Evolutionary conservation across 306 rosid species (phyloP), one percentile per base, ranked within the genome.

Genomic region (Lablab purpureus): DNA sequence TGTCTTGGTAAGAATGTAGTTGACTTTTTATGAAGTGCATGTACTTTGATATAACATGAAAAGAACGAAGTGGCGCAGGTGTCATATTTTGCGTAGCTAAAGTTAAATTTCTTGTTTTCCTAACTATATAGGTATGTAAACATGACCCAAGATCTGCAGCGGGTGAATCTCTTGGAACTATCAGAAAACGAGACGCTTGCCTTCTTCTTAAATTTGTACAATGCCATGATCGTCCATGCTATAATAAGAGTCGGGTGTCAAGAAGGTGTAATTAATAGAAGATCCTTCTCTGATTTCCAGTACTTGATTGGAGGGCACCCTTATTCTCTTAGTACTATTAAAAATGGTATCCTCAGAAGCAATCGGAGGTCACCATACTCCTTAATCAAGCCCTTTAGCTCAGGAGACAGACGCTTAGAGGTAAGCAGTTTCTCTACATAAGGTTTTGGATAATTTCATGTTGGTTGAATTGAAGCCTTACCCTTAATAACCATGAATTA

Each of bases 161-260:
- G 99, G 27, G 71, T 90, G 79, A 81, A 91, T 85, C 89, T 92
- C 6, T 32, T 50, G 46, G 91, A 88, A 37, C 90, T 95, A 76
- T 84, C 93, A 5, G 83, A 79, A 46, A 81, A 88, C 40, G 97
- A 93, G 87, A 91, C 82, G 76, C 87, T 92, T 17, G 91, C 99
- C 10, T 88, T 91, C 84, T 95, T 92, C 89, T 60, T 95, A 76
- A 92, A 95, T 86, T 74, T 95, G 81, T 89, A 90, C 81, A 95
- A 95, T 85, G 97, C 98, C 34, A 95, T 95, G 96, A 91, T 90
- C 15, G 80, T 95, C 73, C 97, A 95, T 84, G 98, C 94, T 3
- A 63, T 90, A 30, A 93, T 89, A 28, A 88, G 91, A 76, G 80
- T 86, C 40, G 98, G 99, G 71, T 80, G 84, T 54, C 88, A 90